A percentile compares a stretch with the other conserved stretches of the same genome.
phyloP scores from a whole-genome alignment of 345 rosid genomes.

The Eutrema yunnanense region DNA sequence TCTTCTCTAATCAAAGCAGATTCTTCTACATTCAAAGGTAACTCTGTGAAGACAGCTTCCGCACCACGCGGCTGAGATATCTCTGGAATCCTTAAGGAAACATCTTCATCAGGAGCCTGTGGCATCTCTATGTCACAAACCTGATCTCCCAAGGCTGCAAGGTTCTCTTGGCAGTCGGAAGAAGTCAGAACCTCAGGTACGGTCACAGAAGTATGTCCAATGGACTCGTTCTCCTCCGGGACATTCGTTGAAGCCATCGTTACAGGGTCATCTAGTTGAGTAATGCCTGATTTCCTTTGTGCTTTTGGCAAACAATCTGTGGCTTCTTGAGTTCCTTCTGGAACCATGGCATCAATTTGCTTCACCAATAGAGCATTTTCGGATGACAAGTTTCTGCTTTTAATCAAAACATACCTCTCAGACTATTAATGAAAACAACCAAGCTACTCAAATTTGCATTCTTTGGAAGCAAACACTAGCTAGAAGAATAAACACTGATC shows the following conservation, averaged over 20 bases:
- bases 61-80: not conserved
- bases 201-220: not conserved
- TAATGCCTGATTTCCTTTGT: not conserved
- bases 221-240: not conserved
- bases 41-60: not conserved
- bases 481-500: too few relatives aligned
- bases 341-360: not conserved
- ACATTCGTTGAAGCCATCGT: not conserved
- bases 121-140: not conserved
- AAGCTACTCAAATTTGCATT: too few relatives aligned
- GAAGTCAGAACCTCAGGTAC: not conserved
- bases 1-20: not conserved
- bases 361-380: not conserved
- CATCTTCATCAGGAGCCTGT: not conserved
- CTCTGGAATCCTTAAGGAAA: not conserved
- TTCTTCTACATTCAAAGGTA: not conserved
- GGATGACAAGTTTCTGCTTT: not conserved
- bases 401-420: not conserved
- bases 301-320: not conserved
- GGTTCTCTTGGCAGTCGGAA: not conserved
- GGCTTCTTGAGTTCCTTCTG: not conserved
- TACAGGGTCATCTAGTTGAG: not conserved
- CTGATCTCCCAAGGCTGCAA: not conserved
- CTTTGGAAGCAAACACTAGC: too few relatives aligned
- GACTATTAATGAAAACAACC: not conserved